Evolutionary conservation across 352 stramenopile genomes (phyloP).

Genomic region (Pythium scleroteichum): DNA sequence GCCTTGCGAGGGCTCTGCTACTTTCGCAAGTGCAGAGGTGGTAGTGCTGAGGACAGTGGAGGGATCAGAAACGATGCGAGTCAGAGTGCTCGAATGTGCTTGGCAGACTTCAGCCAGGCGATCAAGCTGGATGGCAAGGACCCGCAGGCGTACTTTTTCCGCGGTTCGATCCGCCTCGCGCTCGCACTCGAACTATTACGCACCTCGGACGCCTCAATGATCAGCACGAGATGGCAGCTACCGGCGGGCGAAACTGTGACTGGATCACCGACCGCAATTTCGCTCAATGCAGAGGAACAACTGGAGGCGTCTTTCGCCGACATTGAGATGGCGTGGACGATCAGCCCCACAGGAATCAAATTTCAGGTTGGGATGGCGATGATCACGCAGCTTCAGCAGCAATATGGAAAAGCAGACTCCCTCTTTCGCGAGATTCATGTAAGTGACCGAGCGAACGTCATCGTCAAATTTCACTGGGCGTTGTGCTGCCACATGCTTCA

Average conservation of each 20-base stretch:
- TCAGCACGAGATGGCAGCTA: neutral
- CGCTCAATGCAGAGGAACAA: slow-evolving; percentile 43
- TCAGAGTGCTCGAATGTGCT: slow-evolving; percentile 47
- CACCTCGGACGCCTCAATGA: neutral
- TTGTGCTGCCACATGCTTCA: slow-evolving; percentile 54
- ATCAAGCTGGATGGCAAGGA: slow-evolving; percentile 78
- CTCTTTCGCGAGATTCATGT: slow-evolving; percentile 43
- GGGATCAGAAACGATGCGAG: slow-evolving; percentile 6
- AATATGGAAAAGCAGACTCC: slow-evolving; percentile 37
- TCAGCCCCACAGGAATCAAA: slow-evolving; percentile 38
- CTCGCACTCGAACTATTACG: slow-evolving; percentile 52
- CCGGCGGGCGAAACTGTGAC: neutral
- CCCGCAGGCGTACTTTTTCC: slow-evolving; percentile 76
- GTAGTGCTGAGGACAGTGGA: neutral
- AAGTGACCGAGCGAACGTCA: slow-evolving; percentile 36
- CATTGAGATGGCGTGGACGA: slow-evolving; percentile 75
- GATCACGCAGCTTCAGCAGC: slow-evolving; percentile 65
- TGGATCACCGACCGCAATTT: slow-evolving; percentile 8
- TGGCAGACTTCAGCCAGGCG: slow-evolving; percentile 69
- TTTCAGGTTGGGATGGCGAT: slow-evolving; percentile 78
- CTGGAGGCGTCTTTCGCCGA: slow-evolving; percentile 72
- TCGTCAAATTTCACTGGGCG: slow-evolving; percentile 69
- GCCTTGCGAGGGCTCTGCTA: slow-evolving; percentile 70
- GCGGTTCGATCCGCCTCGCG: slow-evolving; percentile 63
- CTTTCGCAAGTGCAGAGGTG: slow-evolving; percentile 47